A percentile compares a stretch with the other conserved stretches of the same genome.
phyloP scores from a whole-genome alignment of 1,284 basidiomycete genomes.

The Psilocybe mexicana region DNA sequence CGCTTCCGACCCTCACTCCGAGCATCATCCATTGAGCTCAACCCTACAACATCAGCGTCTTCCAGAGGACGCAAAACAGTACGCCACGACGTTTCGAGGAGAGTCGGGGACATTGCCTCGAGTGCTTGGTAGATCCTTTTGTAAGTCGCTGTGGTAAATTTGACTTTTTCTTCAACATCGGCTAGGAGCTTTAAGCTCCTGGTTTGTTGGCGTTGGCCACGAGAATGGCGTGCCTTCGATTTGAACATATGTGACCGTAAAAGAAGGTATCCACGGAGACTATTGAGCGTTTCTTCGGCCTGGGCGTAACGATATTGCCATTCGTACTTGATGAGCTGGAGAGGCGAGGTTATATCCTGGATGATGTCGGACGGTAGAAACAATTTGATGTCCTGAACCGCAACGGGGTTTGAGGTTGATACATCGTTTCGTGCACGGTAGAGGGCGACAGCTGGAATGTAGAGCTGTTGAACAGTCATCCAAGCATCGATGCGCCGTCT shows the following conservation, averaged over 20 bases:
- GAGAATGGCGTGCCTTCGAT: constrained; percentile 27
- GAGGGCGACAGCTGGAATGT: constrained; percentile 17
- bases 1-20: constrained; percentile 16
- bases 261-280: constrained; percentile 29
- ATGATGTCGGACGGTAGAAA: constrained; percentile 24
- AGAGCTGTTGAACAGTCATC: constrained; percentile 25
- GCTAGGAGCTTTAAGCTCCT: constrained; percentile 20
- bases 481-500: constrained; percentile 24
- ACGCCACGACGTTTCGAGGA: constrained; percentile 19
- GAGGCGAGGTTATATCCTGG: constrained; percentile 5
- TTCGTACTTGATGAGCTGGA: constrained; percentile 24
- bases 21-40: constrained; percentile 15
- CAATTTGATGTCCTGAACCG: constrained; percentile 17
- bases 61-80: constrained; percentile 11
- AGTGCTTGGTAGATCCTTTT: constrained; percentile 7
- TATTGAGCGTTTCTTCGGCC: constrained; percentile 25
- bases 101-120: background rate
- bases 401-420: constrained; percentile 7
- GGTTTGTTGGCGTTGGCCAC: constrained; percentile 29
- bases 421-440: constrained; percentile 10
- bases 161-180: constrained; percentile 14
- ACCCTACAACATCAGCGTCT: constrained; percentile 13
- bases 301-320: constrained; percentile 30
- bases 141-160: constrained; percentile 16
- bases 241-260: constrained; percentile 22